These are phyloP conservation scores for Canna indica DNA, from an alignment of 176 grass and related monocot species.

Conservation along the genomic window DNA sequence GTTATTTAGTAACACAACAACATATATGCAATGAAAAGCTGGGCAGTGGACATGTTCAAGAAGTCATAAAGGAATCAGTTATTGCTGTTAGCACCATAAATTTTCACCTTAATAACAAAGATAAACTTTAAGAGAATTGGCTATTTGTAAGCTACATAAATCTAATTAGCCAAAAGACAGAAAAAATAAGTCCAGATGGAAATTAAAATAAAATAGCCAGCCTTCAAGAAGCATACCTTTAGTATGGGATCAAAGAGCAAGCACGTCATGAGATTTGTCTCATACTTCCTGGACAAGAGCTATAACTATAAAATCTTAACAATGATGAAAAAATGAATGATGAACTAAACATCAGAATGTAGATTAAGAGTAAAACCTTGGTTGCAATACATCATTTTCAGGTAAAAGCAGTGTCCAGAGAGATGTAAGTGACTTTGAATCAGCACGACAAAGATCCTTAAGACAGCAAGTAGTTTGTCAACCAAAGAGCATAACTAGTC, in stretches of 20 bases:
- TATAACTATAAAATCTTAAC: slow-evolving; percentile 10
- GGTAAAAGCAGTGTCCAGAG: slow-evolving; percentile 84
- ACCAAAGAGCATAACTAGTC: not conserved
- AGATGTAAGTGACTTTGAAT: slow-evolving; percentile 79
- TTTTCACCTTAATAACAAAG: not conserved
- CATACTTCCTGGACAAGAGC: slow-evolving; percentile 66
- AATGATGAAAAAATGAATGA: slow-evolving; percentile 18
- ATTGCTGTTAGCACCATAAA: not conserved
- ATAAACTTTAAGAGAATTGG: not conserved
- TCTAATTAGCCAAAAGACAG: not conserved
- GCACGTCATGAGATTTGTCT: slow-evolving; percentile 87
- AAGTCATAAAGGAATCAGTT: not conserved
- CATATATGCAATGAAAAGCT: not conserved
- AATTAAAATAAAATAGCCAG: not conserved
- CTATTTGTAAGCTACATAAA: not conserved
- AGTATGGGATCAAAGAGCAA: slow-evolving; percentile 84
- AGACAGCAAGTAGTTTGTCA: slow-evolving; percentile 13
- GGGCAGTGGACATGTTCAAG: not conserved
- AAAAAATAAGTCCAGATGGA: slow-evolving; percentile 11
- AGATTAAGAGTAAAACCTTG: slow-evolving; percentile 34
- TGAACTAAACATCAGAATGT: slow-evolving; percentile 6
- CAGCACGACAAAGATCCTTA: slow-evolving; percentile 82
- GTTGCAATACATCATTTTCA: slow-evolving; percentile 77
- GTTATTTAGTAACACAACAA: not conserved
- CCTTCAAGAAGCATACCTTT: slow-evolving; percentile 40